These are phyloP conservation scores for Suhomyces maxii DNA, from an alignment of 1,139 yeast genomes.

Conservation along the genomic window DNA sequence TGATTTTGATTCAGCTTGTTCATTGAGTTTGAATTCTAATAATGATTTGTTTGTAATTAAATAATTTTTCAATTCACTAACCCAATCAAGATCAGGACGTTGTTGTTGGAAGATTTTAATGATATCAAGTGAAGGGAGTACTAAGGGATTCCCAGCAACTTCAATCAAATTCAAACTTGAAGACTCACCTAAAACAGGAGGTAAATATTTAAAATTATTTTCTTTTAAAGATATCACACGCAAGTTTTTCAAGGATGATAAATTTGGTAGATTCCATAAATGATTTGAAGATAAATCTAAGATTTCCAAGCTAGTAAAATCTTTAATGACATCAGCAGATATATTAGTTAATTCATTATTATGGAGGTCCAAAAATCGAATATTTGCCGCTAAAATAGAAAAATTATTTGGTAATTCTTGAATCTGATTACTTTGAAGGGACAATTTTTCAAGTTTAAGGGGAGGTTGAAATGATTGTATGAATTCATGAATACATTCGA, in stretches of 20 bases:
- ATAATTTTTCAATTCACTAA: conserved; percentile 50
- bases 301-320: conserved; percentile 54
- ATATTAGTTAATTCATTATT: conserved; percentile 55
- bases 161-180: conserved; percentile 61
- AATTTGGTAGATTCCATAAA: conserved; percentile 42
- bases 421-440: conserved; percentile 53
- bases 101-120: conserved; percentile 38
- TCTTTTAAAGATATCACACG: conserved; percentile 63
- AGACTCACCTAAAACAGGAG: conserved; percentile 56
- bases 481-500: conserved; percentile 19
- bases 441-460: conserved; percentile 50
- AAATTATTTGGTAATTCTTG: conserved; percentile 51
- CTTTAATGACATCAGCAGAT: conserved; percentile 50
- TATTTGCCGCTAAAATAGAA: conserved; percentile 37
- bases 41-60: conserved; percentile 30
- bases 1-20: conserved; percentile 11
- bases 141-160: conserved; percentile 66
- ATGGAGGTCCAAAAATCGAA: conserved; percentile 68
- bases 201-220: conserved; percentile 59
- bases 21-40: conserved; percentile 21
- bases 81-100: conserved; percentile 53
- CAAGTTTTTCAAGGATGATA: conserved; percentile 28
- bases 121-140: conserved; percentile 47
- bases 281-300: conserved; percentile 67
- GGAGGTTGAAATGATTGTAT: conserved; percentile 24